These are phyloP conservation scores for Xeromyces bisporus DNA, from an alignment of 495 filamentous ascomycete species.

Conservation along the genomic window DNA sequence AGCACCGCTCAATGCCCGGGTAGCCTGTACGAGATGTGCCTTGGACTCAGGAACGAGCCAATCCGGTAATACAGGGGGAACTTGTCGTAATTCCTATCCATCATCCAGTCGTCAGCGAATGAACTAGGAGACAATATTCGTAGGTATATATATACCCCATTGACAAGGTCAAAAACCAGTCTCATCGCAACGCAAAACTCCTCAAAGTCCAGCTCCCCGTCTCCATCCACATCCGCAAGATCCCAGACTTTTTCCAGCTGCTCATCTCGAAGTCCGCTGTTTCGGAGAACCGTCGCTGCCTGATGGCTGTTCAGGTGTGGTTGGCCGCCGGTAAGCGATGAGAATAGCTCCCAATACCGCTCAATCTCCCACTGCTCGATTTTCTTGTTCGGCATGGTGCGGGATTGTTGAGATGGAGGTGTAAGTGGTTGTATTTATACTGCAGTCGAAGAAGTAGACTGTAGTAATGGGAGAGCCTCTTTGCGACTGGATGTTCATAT, in stretches of 20 bases:
- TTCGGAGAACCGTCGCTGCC: slow-evolving; percentile 88
- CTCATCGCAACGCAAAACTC: slow-evolving; percentile 99
- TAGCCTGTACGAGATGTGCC: slow-evolving; percentile 85
- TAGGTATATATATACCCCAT: slow-evolving; percentile 50
- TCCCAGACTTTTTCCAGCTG: slow-evolving; percentile 97
- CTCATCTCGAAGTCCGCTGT: slow-evolving; percentile 80
- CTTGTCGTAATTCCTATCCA: slow-evolving; percentile 65
- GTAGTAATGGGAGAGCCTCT: too few species aligned
- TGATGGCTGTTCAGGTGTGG: slow-evolving; percentile 75
- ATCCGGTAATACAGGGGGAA: slow-evolving; percentile 69
- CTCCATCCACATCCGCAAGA: slow-evolving; percentile 87
- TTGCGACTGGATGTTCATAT: too few species aligned
- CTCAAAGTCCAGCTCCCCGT: slow-evolving; percentile 95
- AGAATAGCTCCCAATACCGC: slow-evolving; percentile 98
- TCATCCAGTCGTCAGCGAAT: not conserved
- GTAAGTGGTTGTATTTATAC: too few species aligned
- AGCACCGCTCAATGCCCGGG: slow-evolving; percentile 56
- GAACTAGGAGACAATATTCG: not conserved
- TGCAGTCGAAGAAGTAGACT: too few species aligned
- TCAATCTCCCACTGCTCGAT: slow-evolving; percentile 95
- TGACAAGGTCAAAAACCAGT: slow-evolving; percentile 88
- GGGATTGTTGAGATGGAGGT: too few species aligned
- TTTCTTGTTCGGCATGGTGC: slow-evolving; percentile 53
- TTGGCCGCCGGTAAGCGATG: slow-evolving; percentile 61
- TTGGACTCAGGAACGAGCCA: slow-evolving; percentile 96